These are phyloP conservation scores for Leucocoprinus sp. DNA, from an alignment of 768 basidiomycete genomes.

Conservation along the genomic window DNA sequence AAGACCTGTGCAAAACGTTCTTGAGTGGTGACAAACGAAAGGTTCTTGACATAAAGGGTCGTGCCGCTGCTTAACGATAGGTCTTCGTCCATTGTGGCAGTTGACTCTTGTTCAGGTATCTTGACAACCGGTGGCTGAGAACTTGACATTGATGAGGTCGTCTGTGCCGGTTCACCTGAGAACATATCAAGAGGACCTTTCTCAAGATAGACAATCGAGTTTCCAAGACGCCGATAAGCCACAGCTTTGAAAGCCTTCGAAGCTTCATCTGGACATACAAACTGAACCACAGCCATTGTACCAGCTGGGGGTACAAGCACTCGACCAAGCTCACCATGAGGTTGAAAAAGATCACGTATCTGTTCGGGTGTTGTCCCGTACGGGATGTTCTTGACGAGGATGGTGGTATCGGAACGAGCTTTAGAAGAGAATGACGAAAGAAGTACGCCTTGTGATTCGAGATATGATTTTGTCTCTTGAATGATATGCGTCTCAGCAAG, in stretches of 20 bases:
- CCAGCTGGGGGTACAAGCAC: slow-evolving; percentile 88
- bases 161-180: slow-evolving; percentile 25
- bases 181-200: slow-evolving; percentile 87
- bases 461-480: slow-evolving; percentile 85
- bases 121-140: slow-evolving; percentile 20
- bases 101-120: slow-evolving; percentile 35
- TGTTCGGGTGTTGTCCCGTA: slow-evolving; percentile 74
- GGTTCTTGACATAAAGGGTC: slow-evolving; percentile 91
- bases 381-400: slow-evolving; percentile 96
- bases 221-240: slow-evolving; percentile 82
- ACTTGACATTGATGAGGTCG: slow-evolving; percentile 1
- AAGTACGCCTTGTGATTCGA: slow-evolving; percentile 69
- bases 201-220: slow-evolving; percentile 87
- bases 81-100: slow-evolving; percentile 28
- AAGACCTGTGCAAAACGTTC: slow-evolving; percentile 66
- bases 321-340: slow-evolving; percentile 61
- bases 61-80: slow-evolving; percentile 54
- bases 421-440: slow-evolving; percentile 48
- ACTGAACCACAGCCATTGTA: slow-evolving; percentile 89
- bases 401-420: slow-evolving; percentile 64
- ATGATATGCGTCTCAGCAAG: slow-evolving; percentile 96
- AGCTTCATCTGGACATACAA: slow-evolving; percentile 63
- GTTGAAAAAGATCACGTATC: slow-evolving; percentile 72
- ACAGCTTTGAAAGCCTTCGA: slow-evolving; percentile 70
- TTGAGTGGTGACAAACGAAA: slow-evolving; percentile 85